phyloP scores from a whole-genome alignment of 805 yeast species.

The Spathaspora passalidarum region DNA sequence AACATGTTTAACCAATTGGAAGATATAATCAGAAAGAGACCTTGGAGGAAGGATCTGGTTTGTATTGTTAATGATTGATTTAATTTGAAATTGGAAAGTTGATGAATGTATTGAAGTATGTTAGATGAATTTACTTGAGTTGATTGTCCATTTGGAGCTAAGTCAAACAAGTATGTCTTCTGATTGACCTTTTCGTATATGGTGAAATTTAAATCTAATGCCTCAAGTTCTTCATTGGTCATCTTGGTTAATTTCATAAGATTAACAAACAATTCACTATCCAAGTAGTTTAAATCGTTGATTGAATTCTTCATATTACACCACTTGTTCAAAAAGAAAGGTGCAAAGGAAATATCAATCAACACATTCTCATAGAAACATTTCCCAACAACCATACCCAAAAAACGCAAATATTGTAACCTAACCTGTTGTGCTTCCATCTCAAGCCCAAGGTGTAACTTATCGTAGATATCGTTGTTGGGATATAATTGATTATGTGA shows the following conservation, averaged over 20 bases:
- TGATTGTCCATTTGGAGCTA: constrained; percentile 56
- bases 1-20: constrained; percentile 82
- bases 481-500: constrained; percentile 69
- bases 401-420: constrained; percentile 46
- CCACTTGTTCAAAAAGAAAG: constrained; percentile 76
- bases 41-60: constrained; percentile 62
- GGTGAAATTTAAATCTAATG: constrained; percentile 65
- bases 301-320: constrained; percentile 57
- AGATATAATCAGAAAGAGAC: constrained; percentile 65
- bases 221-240: constrained; percentile 52
- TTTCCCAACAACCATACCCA: constrained; percentile 85
- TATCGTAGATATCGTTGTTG: constrained; percentile 50
- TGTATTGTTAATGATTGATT: constrained; percentile 60
- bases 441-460: constrained; percentile 29
- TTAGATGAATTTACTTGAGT: constrained; percentile 58
- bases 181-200: constrained; percentile 47
- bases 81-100: constrained; percentile 74
- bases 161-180: constrained; percentile 45
- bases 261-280: constrained; percentile 60
- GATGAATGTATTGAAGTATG: constrained; percentile 69
- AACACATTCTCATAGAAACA: constrained; percentile 81
- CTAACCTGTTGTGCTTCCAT: constrained; percentile 22
- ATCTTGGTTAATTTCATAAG: constrained; percentile 60
- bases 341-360: constrained; percentile 81
- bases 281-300: constrained; percentile 75